Evolutionary conservation across 768 basidiomycete species (phyloP), one percentile per base, ranked within the genome.

Genomic region (Leccinellum rugosiceps): DNA sequence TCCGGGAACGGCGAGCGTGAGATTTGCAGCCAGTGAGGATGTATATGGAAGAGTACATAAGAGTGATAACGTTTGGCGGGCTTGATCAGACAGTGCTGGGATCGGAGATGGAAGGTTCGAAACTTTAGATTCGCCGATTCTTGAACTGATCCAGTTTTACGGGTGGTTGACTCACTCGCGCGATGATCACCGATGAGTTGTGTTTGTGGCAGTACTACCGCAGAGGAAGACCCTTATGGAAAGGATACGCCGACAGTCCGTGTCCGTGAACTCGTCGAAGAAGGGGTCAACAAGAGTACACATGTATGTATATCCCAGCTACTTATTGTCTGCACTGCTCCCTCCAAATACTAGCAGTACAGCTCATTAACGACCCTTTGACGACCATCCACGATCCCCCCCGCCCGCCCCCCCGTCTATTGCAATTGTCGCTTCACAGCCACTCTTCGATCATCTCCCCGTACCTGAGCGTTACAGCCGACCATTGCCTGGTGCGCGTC

Each of bases 381-480:
- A 71, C 69, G 69, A 70, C 61, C 57, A 28, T 48, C 17, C 35
- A 60, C 68, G 64, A 64, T 55, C 43, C 6, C 28, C 28, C 28
- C 28, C 28, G 28, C 28, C 6, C 28, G 6, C 28, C 28, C 28
- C 28, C 28, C 28, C 28, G 28, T 28, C 28, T 28, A 28, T 71
- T 69, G 49, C 68, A 71, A 72, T 70, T 71, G 58, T 70, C 69
- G 57, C 58, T 50, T 57, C 66, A 72, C 68, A 70, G 69, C 69
- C 71, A 71, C 69, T n/a, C n/a, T 14, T 53, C 70, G 71, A 72
- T 72, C 69, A 63, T 61, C 50, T 59, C 68, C 57, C 62, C 58
- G 66, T 70, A 68, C 68, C 70, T 71, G 68, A 61, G 6, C 28
- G 28, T 28, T 6, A 63, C 55, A 61, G 60, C 63, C 66, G 52